phyloP scores from a whole-genome alignment of 176 grass and related monocot species.

The Tillandsia fasciculata region DNA sequence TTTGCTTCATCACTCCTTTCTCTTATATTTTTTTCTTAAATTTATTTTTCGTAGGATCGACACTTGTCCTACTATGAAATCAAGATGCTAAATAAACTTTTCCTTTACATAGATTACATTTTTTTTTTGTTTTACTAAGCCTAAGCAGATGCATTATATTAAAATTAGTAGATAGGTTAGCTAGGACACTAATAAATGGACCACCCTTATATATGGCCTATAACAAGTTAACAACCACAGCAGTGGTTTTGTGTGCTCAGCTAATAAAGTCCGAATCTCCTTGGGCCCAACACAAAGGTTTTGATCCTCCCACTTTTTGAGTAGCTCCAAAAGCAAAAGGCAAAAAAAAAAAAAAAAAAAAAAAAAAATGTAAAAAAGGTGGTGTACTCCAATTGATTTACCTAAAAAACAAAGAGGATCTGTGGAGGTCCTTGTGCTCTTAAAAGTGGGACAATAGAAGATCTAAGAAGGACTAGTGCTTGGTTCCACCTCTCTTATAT shows the following conservation, averaged over 20 bases:
- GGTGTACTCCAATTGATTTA: slow-evolving; percentile 42
- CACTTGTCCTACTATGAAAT: no score
- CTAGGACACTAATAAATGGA: background rate
- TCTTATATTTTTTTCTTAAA: no score
- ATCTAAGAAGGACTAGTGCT: slow-evolving; percentile 29
- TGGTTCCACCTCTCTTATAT: background rate
- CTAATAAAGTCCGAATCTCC: slow-evolving; percentile 41
- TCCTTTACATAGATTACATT: no score
- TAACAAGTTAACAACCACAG: slow-evolving; percentile 14
- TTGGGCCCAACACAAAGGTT: slow-evolving; percentile 38
- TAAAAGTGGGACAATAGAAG: slow-evolving; percentile 37
- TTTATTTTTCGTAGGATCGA: no score
- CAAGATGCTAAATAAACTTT: no score
- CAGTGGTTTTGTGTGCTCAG: slow-evolving; percentile 14
- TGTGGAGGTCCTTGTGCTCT: slow-evolving; percentile 31
- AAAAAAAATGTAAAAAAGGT: background rate
- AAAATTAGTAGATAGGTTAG: background rate
- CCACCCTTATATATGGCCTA: slow-evolving; percentile 11
- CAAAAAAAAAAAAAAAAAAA: background rate
- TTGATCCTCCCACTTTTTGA: slow-evolving; percentile 30
- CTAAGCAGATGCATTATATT: no score
- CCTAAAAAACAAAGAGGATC: slow-evolving; percentile 22
- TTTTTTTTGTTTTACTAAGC: no score
- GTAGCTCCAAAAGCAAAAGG: slow-evolving; percentile 50
- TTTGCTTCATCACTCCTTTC: no score